Percentiles rank a stretch among this genome's conserved stretches.
Evolutionary conservation across 208 protist genomes (phyloP).

Genomic region (Vickermania spadyakhi): DNA sequence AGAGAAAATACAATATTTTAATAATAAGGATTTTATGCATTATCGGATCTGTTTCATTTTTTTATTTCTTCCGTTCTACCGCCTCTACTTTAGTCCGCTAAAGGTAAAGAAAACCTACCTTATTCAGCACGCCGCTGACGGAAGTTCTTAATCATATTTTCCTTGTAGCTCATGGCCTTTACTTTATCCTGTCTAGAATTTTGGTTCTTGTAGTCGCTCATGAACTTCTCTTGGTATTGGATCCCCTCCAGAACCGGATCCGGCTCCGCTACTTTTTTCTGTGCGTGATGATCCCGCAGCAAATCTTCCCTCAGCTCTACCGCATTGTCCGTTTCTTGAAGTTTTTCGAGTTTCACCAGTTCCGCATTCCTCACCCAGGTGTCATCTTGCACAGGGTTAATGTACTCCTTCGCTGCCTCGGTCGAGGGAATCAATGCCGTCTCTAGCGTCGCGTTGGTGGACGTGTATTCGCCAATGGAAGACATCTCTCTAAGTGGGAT

Average conservation of each 20-base stretch:
- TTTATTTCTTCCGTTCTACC: no score
- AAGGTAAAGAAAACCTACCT: no score
- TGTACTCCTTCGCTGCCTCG: slow-evolving; percentile 17
- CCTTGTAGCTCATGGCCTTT: slow-evolving; percentile 23
- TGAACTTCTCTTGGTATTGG: slow-evolving; percentile 30
- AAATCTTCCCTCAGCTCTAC: slow-evolving; percentile 19
- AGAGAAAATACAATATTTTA: no score
- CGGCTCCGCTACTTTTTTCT: slow-evolving; percentile 4
- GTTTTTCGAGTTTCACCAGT: slow-evolving; percentile 14
- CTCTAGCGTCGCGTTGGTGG: slow-evolving; percentile 16
- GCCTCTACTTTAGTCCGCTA: no score
- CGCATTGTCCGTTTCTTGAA: slow-evolving; percentile 14
- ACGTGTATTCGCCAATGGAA: slow-evolving; percentile 1
- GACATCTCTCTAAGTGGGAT: no score
- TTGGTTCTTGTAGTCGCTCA: slow-evolving; percentile 30
- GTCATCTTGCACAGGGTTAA: slow-evolving; percentile 35
- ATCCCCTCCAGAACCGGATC: slow-evolving; percentile 32
- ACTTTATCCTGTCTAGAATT: slow-evolving; percentile 10
- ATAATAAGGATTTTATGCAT: no score
- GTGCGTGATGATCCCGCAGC: slow-evolving; percentile 16
- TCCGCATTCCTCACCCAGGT: slow-evolving; percentile 36
- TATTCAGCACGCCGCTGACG: slow-evolving; percentile 6
- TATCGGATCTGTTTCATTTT: no score
- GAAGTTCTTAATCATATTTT: slow-evolving; percentile 20
- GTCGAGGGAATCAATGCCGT: slow-evolving; percentile 19